These are phyloP conservation scores for Cryphonectria nitschkei DNA, from an alignment of 2,329 filamentous ascomycete species.

Conservation along the genomic window DNA sequence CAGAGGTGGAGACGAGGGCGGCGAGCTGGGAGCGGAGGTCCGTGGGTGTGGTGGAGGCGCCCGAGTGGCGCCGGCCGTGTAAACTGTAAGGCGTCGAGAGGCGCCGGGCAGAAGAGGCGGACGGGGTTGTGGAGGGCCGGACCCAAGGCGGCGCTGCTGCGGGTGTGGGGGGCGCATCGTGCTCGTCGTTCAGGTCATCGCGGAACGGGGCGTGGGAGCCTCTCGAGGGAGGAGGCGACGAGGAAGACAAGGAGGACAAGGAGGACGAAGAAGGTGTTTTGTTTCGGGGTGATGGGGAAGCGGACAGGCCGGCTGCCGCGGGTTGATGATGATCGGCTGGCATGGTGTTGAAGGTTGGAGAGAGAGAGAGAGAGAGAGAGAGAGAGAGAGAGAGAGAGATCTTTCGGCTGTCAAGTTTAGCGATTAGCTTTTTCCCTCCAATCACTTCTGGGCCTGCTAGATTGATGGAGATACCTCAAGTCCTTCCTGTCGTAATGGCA, in stretches of 20 bases:
- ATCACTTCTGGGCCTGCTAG: neutral
- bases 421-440: neutral
- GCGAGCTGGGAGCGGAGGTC: slow-evolving; percentile 25
- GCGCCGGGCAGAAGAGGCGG: slow-evolving; percentile 39
- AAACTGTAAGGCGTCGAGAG: slow-evolving; percentile 48
- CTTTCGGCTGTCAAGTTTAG: neutral
- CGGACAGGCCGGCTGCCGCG: slow-evolving; percentile 53
- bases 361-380: neutral
- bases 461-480: neutral
- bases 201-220: slow-evolving; percentile 32
- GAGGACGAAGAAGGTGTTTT: slow-evolving; percentile 33
- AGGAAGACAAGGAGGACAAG: slow-evolving; percentile 32
- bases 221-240: slow-evolving; percentile 19
- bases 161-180: slow-evolving; percentile 39
- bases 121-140: slow-evolving; percentile 25
- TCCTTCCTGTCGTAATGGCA: neutral
- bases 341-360: slow-evolving; percentile 37
- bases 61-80: slow-evolving; percentile 33
- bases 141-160: slow-evolving; percentile 48
- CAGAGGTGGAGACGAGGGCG: slow-evolving; percentile 45
- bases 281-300: slow-evolving; percentile 41
- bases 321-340: slow-evolving; percentile 53
- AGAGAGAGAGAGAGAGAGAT: too few relatives aligned
- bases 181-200: slow-evolving; percentile 34
- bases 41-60: slow-evolving; percentile 42